Conservation (phyloP, 1,139 yeast genomes). For the Sugiyamaella xylanicola region DNA sequence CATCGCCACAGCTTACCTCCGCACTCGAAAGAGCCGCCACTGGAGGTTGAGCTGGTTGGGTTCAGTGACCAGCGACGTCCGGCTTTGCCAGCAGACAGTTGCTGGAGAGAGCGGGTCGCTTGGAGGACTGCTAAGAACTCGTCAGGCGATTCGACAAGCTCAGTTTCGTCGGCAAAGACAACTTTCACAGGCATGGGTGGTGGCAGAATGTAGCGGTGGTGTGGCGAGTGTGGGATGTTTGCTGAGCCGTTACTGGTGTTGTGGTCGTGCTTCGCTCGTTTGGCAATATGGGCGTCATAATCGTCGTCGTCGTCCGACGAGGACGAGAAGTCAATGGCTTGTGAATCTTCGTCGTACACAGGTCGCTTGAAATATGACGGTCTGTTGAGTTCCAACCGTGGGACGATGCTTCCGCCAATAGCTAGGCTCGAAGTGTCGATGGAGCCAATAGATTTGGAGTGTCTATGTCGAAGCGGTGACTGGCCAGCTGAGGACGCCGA, state of each 20-base stretch:
- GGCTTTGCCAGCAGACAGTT: conserved; percentile 39
- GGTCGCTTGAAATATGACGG: conserved; percentile 2
- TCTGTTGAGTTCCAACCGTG: conserved; percentile 14
- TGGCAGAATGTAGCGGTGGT: conserved; percentile 21
- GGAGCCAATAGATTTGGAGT: conserved; percentile 24
- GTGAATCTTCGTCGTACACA: not conserved
- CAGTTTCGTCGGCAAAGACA: conserved; percentile 32
- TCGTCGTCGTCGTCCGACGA: conserved; percentile 18
- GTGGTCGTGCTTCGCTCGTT: conserved; percentile 4
- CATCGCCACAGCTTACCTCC: conserved; percentile 46
- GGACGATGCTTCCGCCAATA: conserved; percentile 16
- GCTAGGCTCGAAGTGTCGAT: conserved; percentile 15
- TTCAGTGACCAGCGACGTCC: conserved; percentile 33
- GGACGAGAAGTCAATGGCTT: conserved; percentile 18
- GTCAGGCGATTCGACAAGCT: conserved; percentile 35
- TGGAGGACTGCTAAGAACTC: conserved; percentile 45
- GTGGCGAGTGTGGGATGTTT: not conserved
- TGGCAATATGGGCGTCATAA: conserved; percentile 16
- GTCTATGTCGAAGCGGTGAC: conserved; percentile 20
- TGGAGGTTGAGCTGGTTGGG: conserved; percentile 15
- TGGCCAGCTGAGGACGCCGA: not conserved
- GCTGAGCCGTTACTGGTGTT: not conserved
- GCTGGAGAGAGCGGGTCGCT: conserved; percentile 47
- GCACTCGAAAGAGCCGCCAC: conserved; percentile 44
- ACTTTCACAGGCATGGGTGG: conserved; percentile 35